phyloP scores from a whole-genome alignment of 345 rosid species.

The Gossypium thurberi region DNA sequence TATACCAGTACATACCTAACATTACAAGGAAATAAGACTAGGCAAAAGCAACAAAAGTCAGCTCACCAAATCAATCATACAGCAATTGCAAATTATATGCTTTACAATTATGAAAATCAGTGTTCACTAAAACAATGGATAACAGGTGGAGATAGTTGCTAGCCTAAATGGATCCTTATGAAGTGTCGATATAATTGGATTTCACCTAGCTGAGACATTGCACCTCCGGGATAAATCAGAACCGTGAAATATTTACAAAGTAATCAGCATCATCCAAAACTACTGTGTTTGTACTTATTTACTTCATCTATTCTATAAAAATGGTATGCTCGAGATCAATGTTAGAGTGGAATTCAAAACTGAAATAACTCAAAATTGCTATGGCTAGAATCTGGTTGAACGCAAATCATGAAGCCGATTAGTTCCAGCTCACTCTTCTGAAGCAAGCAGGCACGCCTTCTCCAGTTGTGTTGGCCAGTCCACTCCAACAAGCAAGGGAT shows the following conservation, averaged over 20 bases:
- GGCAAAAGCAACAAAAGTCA: neutral
- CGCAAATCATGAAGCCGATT: neutral
- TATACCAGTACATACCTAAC: neutral
- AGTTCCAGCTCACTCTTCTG: conserved; percentile 22
- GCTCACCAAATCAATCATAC: neutral
- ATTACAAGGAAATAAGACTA: neutral
- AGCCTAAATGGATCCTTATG: conserved; percentile 10
- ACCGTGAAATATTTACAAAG: conserved; percentile 27
- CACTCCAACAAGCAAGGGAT: conserved; percentile 45
- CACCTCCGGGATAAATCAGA: conserved; percentile 19
- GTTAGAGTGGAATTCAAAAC: neutral
- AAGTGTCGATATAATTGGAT: conserved; percentile 14
- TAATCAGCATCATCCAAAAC: conserved; percentile 23
- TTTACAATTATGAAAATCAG: neutral
- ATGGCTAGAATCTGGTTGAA: neutral
- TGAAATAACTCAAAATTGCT: conserved; percentile 7
- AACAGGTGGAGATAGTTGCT: neutral
- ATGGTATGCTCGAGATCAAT: conserved; percentile 6
- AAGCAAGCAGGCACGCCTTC: conserved; percentile 32
- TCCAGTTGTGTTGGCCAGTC: conserved; percentile 53
- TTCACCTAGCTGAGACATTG: conserved; percentile 9
- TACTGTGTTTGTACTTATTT: conserved; percentile 18
- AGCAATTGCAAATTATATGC: neutral
- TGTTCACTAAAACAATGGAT: conserved; percentile 11
- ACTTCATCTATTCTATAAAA: conserved; percentile 15